Evolutionary conservation across 2,329 filamentous ascomycete species (phyloP).

Genomic region (Leptographium procerum): DNA sequence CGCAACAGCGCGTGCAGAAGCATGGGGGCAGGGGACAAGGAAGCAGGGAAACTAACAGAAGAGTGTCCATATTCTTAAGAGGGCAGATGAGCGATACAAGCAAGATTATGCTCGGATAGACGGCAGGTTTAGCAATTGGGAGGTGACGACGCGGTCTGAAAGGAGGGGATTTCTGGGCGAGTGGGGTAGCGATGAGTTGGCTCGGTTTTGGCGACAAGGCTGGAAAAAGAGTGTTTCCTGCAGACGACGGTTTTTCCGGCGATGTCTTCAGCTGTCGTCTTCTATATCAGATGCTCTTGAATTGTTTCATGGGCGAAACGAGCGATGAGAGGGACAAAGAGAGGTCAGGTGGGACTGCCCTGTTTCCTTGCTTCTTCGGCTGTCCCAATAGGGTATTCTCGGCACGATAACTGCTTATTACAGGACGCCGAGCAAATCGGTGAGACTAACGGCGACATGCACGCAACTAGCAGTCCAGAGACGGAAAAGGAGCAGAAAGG

Average conservation of each 20-base stretch:
- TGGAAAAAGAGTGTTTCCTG: background rate
- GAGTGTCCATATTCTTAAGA: slow-evolving; percentile 4
- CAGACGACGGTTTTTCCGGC: background rate
- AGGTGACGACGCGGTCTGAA: background rate
- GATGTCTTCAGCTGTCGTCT: background rate
- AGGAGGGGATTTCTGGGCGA: background rate
- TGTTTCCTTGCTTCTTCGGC: background rate
- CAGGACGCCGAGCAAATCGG: background rate
- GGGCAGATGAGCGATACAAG: too few relatives aligned
- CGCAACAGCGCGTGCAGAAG: background rate
- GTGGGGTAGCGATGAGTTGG: background rate
- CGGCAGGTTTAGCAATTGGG: background rate
- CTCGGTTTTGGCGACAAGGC: background rate
- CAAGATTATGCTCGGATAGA: background rate
- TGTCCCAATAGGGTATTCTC: background rate
- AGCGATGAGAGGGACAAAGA: background rate
- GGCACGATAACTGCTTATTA: background rate
- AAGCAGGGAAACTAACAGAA: slow-evolving; percentile 5
- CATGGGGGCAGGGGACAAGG: background rate
- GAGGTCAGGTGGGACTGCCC: background rate
- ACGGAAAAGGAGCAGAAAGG: background rate
- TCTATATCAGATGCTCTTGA: background rate
- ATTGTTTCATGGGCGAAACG: background rate
- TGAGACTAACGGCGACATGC: background rate
- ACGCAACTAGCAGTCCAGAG: background rate